Conservation (phyloP, 108 stramenopile species). For the Seminavis robusta region DNA sequence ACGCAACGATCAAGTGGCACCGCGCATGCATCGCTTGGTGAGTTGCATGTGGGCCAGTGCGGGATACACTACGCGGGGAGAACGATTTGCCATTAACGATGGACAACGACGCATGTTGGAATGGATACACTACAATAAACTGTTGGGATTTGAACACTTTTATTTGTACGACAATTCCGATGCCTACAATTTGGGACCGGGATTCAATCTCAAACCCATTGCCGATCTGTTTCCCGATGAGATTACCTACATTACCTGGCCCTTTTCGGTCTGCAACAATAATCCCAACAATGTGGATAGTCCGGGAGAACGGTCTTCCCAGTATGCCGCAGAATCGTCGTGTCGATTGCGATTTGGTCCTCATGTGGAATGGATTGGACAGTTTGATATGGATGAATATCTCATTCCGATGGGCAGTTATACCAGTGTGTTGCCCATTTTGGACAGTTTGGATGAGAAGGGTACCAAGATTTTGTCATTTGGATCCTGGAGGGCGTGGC, state of each 20-base stretch:
- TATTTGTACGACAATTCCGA: constrained; percentile 85
- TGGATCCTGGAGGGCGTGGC: constrained; percentile 60
- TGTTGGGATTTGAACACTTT: constrained; percentile 81
- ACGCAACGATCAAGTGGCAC: constrained; percentile 12
- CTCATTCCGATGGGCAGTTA: constrained; percentile 66
- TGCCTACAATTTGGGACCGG: constrained; percentile 54
- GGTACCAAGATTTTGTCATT: constrained; percentile 48
- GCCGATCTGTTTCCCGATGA: constrained; percentile 68
- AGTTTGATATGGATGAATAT: constrained; percentile 89
- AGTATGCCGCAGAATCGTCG: constrained; percentile 83
- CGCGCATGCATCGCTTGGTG: constrained; percentile 54
- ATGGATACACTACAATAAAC: constrained; percentile 74
- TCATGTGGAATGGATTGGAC: constrained; percentile 77
- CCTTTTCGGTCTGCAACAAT: constrained; percentile 80
- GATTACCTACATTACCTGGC: constrained; percentile 80
- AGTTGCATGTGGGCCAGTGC: constrained; percentile 83
- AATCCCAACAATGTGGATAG: constrained; percentile 66
- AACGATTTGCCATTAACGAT: constrained; percentile 66
- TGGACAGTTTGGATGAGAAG: constrained; percentile 41
- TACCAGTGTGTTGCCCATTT: constrained; percentile 20
- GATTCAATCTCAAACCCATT: constrained; percentile 61
- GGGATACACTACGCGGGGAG: constrained; percentile 64
- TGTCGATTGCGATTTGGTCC: constrained; percentile 84
- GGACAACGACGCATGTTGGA: constrained; percentile 75
- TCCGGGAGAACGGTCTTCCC: constrained; percentile 74